These are phyloP conservation scores for Kuraishia hungarica DNA, from an alignment of 805 yeast genomes.

Conservation along the genomic window DNA sequence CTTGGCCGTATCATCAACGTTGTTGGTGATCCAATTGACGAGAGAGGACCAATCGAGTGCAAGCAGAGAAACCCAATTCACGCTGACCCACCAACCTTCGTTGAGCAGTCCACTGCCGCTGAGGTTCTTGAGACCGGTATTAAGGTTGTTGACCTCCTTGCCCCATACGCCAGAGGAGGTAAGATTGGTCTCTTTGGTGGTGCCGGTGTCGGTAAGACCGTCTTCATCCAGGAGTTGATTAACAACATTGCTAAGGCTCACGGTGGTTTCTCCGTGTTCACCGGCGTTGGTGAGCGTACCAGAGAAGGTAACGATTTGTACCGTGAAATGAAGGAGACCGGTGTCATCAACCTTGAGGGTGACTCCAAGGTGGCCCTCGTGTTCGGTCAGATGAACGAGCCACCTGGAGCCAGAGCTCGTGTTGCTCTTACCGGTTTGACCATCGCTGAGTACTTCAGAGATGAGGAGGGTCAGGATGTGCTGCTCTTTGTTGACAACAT, in stretches of 20 bases:
- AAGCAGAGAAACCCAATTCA: slow-evolving; percentile 96
- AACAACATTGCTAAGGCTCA: slow-evolving; percentile 99
- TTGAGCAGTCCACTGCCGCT: slow-evolving; percentile 95
- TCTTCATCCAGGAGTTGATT: slow-evolving; percentile 97
- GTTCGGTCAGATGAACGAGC: slow-evolving; percentile 99
- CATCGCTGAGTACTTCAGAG: slow-evolving; percentile 99
- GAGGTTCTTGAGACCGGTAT: slow-evolving; percentile 99
- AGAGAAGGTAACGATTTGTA: slow-evolving; percentile 99
- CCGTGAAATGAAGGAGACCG: slow-evolving; percentile 99
- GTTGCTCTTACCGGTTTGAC: slow-evolving; percentile 99
- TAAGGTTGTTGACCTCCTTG: slow-evolving; percentile 97
- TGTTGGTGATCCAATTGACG: slow-evolving; percentile 99
- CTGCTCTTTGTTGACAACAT: slow-evolving; percentile 98
- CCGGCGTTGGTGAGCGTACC: slow-evolving; percentile 99
- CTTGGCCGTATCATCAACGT: slow-evolving; percentile 98
- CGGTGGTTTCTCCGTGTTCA: slow-evolving; percentile 99
- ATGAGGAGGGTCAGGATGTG: slow-evolving; percentile 99
- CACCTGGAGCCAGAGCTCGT: slow-evolving; percentile 99
- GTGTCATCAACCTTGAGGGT: slow-evolving; percentile 99
- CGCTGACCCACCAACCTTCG: slow-evolving; percentile 95
- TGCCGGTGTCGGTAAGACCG: slow-evolving; percentile 99
- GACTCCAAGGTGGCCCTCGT: slow-evolving; percentile 99
- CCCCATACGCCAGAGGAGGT: slow-evolving; percentile 99
- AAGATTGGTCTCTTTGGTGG: slow-evolving; percentile 99
- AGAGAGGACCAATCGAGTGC: slow-evolving; percentile 96